Conservation (phyloP, 352 stramenopile genomes). For the Phytophthora quininea region DNA sequence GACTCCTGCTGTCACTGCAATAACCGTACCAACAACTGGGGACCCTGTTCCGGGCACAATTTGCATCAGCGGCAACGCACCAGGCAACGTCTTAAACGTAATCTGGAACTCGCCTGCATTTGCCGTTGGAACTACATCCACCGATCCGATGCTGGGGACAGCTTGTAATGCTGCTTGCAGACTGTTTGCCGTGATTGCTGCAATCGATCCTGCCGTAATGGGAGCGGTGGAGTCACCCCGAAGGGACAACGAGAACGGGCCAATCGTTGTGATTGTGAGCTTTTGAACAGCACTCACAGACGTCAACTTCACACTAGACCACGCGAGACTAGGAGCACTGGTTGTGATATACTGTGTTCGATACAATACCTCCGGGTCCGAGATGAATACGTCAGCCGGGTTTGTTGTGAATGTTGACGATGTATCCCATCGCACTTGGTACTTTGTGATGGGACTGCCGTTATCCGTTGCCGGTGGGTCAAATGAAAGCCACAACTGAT, state of each 20-base stretch:
- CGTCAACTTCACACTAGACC: conserved; percentile 46
- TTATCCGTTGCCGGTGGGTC: conserved; percentile 66
- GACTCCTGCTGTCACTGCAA: conserved; percentile 32
- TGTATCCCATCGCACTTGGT: conserved; percentile 74
- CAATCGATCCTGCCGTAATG: conserved; percentile 35
- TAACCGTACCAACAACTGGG: conserved; percentile 30
- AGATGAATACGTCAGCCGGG: conserved; percentile 53
- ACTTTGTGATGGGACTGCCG: conserved; percentile 69
- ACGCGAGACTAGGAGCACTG: conserved; percentile 54
- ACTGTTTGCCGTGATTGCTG: conserved; percentile 33
- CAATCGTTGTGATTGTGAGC: conserved; percentile 39
- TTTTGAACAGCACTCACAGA: conserved; percentile 50
- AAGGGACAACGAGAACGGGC: conserved; percentile 63
- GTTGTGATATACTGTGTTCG: conserved; percentile 60
- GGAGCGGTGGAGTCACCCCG: conserved; percentile 36
- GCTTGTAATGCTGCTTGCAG: conserved; percentile 44
- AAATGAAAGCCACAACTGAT: conserved; percentile 82
- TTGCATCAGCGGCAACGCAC: conserved; percentile 49
- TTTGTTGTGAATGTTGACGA: conserved; percentile 52
- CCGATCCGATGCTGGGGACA: conserved; percentile 46
- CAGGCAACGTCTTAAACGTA: conserved; percentile 64
- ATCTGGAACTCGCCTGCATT: conserved; percentile 39
- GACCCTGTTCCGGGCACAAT: conserved; percentile 1
- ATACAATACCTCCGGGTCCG: conserved; percentile 60
- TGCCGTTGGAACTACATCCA: conserved; percentile 46